phyloP scores from a whole-genome alignment of 2,329 filamentous ascomycete species.

The Aspergillus sp. region DNA sequence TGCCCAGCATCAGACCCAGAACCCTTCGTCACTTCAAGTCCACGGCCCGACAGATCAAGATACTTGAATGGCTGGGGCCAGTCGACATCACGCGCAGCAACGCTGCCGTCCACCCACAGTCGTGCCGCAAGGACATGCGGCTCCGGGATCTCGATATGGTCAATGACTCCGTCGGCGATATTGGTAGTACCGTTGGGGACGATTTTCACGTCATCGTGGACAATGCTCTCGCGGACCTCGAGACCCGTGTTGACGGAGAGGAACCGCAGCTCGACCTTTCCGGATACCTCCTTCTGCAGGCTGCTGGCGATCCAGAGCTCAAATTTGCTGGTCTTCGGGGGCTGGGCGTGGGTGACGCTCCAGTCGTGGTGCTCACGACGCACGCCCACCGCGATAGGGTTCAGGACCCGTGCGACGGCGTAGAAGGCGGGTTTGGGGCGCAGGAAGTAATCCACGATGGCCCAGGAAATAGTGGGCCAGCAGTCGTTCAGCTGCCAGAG shows the following conservation, averaged over 20 bases:
- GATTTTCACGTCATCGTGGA: constrained; percentile 50
- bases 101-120: constrained; percentile 52
- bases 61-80: constrained; percentile 64
- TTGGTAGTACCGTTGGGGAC: constrained; percentile 57
- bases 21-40: constrained; percentile 46
- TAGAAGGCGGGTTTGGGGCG: constrained; percentile 64
- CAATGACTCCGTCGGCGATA: constrained; percentile 49
- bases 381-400: constrained; percentile 57
- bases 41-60: constrained; percentile 53
- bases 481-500: constrained; percentile 52
- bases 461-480: constrained; percentile 64
- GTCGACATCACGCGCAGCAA: constrained; percentile 57
- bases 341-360: constrained; percentile 59
- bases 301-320: constrained; percentile 59
- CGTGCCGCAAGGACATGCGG: constrained; percentile 55
- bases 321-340: constrained; percentile 53
- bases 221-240: constrained; percentile 53
- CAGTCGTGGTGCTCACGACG: constrained; percentile 60
- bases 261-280: constrained; percentile 46
- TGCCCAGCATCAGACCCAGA: constrained; percentile 26
- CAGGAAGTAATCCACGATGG: constrained; percentile 62
- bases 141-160: constrained; percentile 51
- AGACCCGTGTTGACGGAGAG: constrained; percentile 55
- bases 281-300: constrained; percentile 31
- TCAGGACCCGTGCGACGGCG: constrained; percentile 57